Percentiles rank a stretch among this genome's conserved stretches.
phyloP scores from a whole-genome alignment of 2,329 filamentous ascomycete species.

The Alternaria conjuncta region DNA sequence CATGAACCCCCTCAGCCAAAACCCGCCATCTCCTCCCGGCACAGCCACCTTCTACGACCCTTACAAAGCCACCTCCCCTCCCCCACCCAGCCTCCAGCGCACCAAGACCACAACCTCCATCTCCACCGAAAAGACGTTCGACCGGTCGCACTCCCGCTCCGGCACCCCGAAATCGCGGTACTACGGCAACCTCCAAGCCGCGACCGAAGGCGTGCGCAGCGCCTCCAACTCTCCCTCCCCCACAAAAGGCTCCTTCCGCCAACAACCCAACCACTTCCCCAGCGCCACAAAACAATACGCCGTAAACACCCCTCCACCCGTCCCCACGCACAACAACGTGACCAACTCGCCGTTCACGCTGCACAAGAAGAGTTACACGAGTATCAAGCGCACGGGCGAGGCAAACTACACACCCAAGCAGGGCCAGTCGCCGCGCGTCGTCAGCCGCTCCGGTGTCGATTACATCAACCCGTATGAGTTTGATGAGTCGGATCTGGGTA shows the following conservation, averaged over 20 bases:
- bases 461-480: conserved; percentile 48
- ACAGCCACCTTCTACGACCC: conserved; percentile 19
- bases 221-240: conserved; percentile 31
- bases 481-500: conserved; percentile 43
- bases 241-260: conserved; percentile 27
- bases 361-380: conserved; percentile 43
- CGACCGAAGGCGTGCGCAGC: conserved; percentile 47
- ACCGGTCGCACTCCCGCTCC: conserved; percentile 34
- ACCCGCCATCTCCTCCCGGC: conserved; percentile 51
- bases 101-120: conserved; percentile 35
- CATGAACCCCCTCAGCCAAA: conserved; percentile 58
- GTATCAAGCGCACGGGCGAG: conserved; percentile 42
- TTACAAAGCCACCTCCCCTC: conserved; percentile 20
- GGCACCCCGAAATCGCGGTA: conserved; percentile 52
- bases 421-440: conserved; percentile 50
- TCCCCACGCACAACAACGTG: conserved; percentile 11
- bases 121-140: conserved; percentile 40
- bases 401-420: conserved; percentile 36
- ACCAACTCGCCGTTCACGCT: conserved; percentile 37
- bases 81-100: conserved; percentile 21
- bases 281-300: conserved; percentile 42
- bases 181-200: conserved; percentile 57
- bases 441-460: conserved; percentile 57
- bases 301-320: conserved; percentile 26
- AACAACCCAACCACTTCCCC: conserved; percentile 28